A percentile compares a stretch with the other conserved stretches of the same genome.
These are phyloP conservation scores for Pichia inconspicua DNA, from an alignment of 1,139 yeast genomes.

Conservation along the genomic window DNA sequence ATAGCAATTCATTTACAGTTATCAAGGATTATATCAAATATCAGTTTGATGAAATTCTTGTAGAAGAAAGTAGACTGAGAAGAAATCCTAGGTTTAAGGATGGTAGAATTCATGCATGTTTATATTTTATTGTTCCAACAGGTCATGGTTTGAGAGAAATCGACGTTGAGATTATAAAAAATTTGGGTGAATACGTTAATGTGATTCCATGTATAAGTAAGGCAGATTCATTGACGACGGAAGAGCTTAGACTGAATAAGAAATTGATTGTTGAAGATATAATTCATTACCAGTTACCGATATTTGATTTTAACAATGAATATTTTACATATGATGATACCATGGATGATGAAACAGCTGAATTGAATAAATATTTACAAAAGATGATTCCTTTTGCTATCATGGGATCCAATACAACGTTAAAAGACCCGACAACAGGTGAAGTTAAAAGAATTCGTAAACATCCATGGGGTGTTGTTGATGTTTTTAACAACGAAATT, in stretches of 20 bases:
- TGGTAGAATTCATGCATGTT: conserved; percentile 64
- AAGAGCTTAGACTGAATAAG: conserved; percentile 65
- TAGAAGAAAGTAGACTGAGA: conserved; percentile 85
- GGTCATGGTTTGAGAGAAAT: conserved; percentile 73
- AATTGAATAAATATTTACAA: conserved; percentile 72
- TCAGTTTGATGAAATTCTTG: conserved; percentile 85
- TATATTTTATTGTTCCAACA: conserved; percentile 66
- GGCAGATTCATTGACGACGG: conserved; percentile 77
- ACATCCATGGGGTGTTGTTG: conserved; percentile 93
- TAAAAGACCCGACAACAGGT: conserved; percentile 53
- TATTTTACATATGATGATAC: conserved; percentile 46
- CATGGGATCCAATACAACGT: conserved; percentile 58
- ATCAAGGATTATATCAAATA: conserved; percentile 72
- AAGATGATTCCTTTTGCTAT: conserved; percentile 81
- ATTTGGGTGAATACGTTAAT: conserved; percentile 73
- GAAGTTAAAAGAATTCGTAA: conserved; percentile 66
- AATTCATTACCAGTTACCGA: conserved; percentile 68
- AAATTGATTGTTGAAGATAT: conserved; percentile 62
- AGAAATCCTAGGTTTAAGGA: conserved; percentile 79
- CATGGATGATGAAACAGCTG: conserved; percentile 67
- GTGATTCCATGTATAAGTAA: conserved; percentile 82
- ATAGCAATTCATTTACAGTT: conserved; percentile 52
- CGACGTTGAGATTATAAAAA: conserved; percentile 70
- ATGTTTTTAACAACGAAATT: conserved; percentile 70
- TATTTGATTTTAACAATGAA: conserved; percentile 71